Evolutionary conservation across 2,329 filamentous ascomycete species (phyloP), one percentile per base, ranked within the genome.

Genomic region (Colletotrichum tofieldiae): DNA sequence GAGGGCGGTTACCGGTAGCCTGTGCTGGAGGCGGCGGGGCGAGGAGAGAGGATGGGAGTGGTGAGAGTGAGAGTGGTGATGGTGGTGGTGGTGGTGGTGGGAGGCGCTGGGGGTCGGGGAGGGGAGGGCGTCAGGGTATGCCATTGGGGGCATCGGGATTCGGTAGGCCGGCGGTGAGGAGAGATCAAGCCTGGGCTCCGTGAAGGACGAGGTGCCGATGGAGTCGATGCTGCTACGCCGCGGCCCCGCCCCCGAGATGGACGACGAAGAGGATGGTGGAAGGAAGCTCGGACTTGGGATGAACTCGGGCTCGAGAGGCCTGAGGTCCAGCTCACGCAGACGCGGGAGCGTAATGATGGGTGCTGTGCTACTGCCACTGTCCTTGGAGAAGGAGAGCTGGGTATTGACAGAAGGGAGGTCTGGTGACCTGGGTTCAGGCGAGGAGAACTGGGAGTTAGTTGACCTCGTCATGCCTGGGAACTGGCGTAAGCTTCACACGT

Each of bases 311-410:
- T 72, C 70, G 37, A 67, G 70, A 14, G 68, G 70, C 32, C 70
- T 54, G 14, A 72, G 62, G 29, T 75, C 73, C 43, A 75, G 68
- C 49, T 74, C 73, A 16, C 68, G 68, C 29, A 75, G 68, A 14
- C 73, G 68, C 23, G 73, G 73, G n/a, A 75, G 68, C 23, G 72
- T 73, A 23, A 73, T 73, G 29, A 73, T 58, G 9, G 67, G 60
- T 65, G 67, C 41, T 26, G 49, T 58, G 39, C 56, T 26, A 49
- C 51, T 41, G 37, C 43, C 37, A 43, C 35, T 47, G 37, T 72
- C 65, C 47, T 69, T 71, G 62, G 52, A 55, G 29, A 71, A 68
- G 54, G 68, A 65, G 29, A 68, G 59, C 5, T 64, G 63, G 23
- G 26, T 32, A 54, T 61, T 60, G 54, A 67, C 69, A 7, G 68